Evolutionary conservation across 805 yeast genomes (phyloP).

Genomic region (Hanseniaspora singularis): DNA sequence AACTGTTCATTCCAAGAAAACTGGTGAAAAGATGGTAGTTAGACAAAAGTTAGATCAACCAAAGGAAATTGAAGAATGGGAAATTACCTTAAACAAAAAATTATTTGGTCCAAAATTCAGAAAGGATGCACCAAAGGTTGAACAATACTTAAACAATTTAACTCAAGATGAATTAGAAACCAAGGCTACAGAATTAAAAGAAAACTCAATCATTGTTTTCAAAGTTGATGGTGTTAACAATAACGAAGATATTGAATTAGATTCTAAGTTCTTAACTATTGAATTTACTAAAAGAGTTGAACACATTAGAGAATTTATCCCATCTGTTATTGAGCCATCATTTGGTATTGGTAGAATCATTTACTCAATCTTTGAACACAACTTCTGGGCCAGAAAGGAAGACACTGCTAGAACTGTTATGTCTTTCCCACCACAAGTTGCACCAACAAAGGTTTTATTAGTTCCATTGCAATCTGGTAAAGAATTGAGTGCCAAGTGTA

Average conservation of each 20-base stretch:
- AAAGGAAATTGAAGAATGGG: conserved; percentile 64
- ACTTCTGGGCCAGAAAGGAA: conserved; percentile 89
- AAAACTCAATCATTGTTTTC: conserved; percentile 52
- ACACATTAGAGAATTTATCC: conserved; percentile 89
- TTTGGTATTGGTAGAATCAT: conserved; percentile 97
- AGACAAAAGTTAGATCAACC: conserved; percentile 85
- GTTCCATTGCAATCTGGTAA: conserved; percentile 86
- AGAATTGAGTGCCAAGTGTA: conserved; percentile 63
- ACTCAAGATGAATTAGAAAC: conserved; percentile 77
- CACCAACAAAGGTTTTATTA: conserved; percentile 92
- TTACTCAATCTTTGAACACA: conserved; percentile 85
- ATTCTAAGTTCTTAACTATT: conserved; percentile 57
- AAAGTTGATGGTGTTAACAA: conserved; percentile 45
- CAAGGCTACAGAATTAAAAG: conserved; percentile 54
- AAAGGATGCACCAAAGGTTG: conserved; percentile 89
- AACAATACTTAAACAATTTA: conserved; percentile 60
- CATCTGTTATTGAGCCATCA: conserved; percentile 97
- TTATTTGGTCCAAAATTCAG: conserved; percentile 96
- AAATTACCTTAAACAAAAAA: conserved; percentile 82
- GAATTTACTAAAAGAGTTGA: conserved; percentile 69
- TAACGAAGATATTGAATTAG: conserved; percentile 56
- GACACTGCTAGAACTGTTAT: conserved; percentile 78
- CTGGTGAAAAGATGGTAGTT: conserved; percentile 89
- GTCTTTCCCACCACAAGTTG: conserved; percentile 87
- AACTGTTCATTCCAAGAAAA: conserved; percentile 86